phyloP scores from a whole-genome alignment of 805 yeast genomes.

The Monosporozyma yasuniensis region DNA sequence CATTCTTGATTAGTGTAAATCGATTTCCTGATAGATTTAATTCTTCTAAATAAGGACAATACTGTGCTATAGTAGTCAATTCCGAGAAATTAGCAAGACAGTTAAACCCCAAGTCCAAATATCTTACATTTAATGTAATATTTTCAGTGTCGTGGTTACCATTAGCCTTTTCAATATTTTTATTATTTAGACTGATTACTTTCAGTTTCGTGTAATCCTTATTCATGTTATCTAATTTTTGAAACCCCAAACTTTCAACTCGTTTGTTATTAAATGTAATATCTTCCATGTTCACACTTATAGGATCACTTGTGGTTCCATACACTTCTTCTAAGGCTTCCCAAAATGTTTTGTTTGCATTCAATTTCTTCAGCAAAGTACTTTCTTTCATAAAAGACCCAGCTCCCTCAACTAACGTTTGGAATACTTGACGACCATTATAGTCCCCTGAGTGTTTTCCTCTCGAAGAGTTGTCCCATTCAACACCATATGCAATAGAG shows the following conservation, averaged over 20 bases:
- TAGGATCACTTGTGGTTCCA: conserved; percentile 26
- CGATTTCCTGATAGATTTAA: conserved; percentile 18
- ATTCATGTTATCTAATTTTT: conserved; percentile 41
- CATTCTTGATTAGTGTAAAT: conserved; percentile 4
- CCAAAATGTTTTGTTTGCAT: conserved; percentile 30
- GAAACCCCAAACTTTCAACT: conserved; percentile 60
- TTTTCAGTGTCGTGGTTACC: background rate
- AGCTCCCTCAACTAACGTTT: conserved; percentile 11
- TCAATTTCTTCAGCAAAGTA: conserved; percentile 26
- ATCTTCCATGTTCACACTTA: conserved; percentile 18
- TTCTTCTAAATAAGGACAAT: conserved; percentile 9
- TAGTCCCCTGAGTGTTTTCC: conserved; percentile 68
- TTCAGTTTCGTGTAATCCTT: conserved; percentile 37
- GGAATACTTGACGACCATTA: conserved; percentile 49
- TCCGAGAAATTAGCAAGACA: conserved; percentile 37
- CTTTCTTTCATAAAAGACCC: conserved; percentile 20
- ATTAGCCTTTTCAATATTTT: background rate
- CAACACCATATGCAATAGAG: conserved; percentile 58
- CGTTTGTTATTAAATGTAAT: conserved; percentile 46
- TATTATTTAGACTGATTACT: conserved; percentile 38
- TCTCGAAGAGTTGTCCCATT: conserved; percentile 66
- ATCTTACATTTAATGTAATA: conserved; percentile 17
- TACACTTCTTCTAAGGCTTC: conserved; percentile 47
- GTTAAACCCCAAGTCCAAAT: conserved; percentile 55
- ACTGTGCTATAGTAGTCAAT: conserved; percentile 22